Percentiles rank a stretch among this genome's conserved stretches.
phyloP scores from a whole-genome alignment of 1,284 basidiomycete species.

The Clitocybe nebularis region DNA sequence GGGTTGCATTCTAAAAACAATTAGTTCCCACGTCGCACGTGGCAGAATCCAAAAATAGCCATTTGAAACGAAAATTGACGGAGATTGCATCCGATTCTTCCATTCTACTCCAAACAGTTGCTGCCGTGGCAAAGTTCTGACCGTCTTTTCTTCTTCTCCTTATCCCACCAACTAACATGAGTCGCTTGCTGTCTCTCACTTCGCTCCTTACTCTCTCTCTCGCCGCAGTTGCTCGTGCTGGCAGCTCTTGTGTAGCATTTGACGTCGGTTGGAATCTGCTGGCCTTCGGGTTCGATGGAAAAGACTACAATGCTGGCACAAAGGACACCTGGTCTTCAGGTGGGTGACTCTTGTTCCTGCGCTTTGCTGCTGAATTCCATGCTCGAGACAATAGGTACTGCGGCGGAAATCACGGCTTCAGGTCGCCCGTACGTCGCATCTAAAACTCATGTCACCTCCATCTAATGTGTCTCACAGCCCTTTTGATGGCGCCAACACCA shows the following conservation, averaged over 20 bases:
- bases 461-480: constrained; percentile 45
- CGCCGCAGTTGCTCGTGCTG: constrained; percentile 32
- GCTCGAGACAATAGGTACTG: constrained; percentile 34
- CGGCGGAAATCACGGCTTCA: constrained; percentile 60
- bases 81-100: not conserved
- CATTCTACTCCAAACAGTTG: constrained; percentile 4
- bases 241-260: constrained; percentile 63
- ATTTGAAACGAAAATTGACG: no score
- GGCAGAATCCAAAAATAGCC: no score
- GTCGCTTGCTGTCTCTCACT: constrained; percentile 41
- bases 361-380: constrained; percentile 8
- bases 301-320: constrained; percentile 69
- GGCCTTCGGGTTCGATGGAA: constrained; percentile 69
- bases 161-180: constrained; percentile 15
- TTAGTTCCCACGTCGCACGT: no score
- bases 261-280: constrained; percentile 69
- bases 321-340: constrained; percentile 62
- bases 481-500: constrained; percentile 62
- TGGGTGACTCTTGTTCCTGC: constrained; percentile 29
- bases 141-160: constrained; percentile 6
- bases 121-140: constrained; percentile 4
- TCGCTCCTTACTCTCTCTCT: constrained; percentile 54
- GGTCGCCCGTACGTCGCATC: constrained; percentile 61
- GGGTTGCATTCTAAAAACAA: no score
- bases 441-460: constrained; percentile 2